Conservation (phyloP, 2,329 filamentous ascomycete genomes). For the Apiospora arundinis region DNA sequence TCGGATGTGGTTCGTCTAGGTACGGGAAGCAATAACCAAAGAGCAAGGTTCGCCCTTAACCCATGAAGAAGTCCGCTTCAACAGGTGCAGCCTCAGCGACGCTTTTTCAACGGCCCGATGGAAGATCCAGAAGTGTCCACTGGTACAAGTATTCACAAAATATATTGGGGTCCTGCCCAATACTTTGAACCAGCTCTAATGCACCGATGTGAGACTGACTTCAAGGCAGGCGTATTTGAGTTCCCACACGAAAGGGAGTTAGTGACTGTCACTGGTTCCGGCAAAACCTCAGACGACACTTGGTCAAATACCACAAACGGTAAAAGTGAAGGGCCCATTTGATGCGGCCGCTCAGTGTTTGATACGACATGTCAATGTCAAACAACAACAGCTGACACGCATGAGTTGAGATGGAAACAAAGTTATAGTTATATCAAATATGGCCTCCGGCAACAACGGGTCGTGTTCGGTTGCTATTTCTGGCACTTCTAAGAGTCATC, state of each 20-base stretch:
- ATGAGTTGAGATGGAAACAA: not conserved
- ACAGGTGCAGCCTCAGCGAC: not conserved
- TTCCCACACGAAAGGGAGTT: not conserved
- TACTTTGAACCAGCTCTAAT: too few relatives aligned
- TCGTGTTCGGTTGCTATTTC: not conserved
- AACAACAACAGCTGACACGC: not conserved
- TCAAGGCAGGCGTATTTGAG: too few relatives aligned
- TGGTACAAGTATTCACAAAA: not conserved
- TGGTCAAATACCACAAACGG: not conserved
- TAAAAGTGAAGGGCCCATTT: not conserved
- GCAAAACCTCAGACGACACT: not conserved
- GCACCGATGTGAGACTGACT: not conserved
- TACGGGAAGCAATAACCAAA: not conserved
- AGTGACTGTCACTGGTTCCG: not conserved
- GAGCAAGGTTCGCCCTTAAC: not conserved
- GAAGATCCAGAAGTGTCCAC: not conserved
- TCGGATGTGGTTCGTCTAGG: not conserved
- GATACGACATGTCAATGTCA: not conserved
- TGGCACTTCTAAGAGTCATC: not conserved
- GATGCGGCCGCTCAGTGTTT: not conserved
- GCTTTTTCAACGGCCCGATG: not conserved
- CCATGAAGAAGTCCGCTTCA: too few relatives aligned
- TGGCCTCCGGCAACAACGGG: not conserved
- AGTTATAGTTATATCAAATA: constrained; percentile 5
- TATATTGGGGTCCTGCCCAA: too few relatives aligned